Evolutionary conservation across 441 rosid species (phyloP), one percentile per base, ranked within the genome.

Genomic region (Croton setiger): DNA sequence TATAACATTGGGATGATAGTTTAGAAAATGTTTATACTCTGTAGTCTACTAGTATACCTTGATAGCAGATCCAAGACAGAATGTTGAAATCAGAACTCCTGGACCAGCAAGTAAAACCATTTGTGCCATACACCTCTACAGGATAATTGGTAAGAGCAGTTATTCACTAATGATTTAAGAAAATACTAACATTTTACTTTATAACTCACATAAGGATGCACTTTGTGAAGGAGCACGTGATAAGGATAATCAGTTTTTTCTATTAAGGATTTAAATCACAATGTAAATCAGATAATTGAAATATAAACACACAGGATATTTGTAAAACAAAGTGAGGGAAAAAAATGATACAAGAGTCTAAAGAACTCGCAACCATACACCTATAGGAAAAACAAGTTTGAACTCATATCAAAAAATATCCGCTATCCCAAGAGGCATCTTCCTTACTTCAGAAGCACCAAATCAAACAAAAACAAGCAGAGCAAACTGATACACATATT

Each of bases 71-170:
- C 98, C 99, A 63, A 94, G 86, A 64, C 83, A 85, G 71, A 87
- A 84, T 10, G 99, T 92, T 35, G 98, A 92, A 52, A 94, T 85
- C 54, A 94, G 41, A 75, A 92, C 98, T 66, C 99, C 99, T 57
- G 99, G 99, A 72, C 91, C 98, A 68, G 99, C 96, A 78, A 94
- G 97, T 71, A 92, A 69, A 81, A 86, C 74, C 96, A 94, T 92
- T 78, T 92, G 99, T 55, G 75, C 86, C 74, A 92, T 65, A 71
- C 98, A 94, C 49, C 96, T 86, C 99, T 94, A 83, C 9, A 68
- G 23, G 73, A 53, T 7, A 36, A 43, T 27, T 14, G 17, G n/a
- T 21, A 33, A 45, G 43, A 67, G 47, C 39, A 63, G 47, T 27
- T 36, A 47, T 18, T 43, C 56, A 37, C 61, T 66, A 18, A 21